Evolutionary conservation across 257 asterid genomes (phyloP).

Genomic region (Rauvolfia tetraphylla): DNA sequence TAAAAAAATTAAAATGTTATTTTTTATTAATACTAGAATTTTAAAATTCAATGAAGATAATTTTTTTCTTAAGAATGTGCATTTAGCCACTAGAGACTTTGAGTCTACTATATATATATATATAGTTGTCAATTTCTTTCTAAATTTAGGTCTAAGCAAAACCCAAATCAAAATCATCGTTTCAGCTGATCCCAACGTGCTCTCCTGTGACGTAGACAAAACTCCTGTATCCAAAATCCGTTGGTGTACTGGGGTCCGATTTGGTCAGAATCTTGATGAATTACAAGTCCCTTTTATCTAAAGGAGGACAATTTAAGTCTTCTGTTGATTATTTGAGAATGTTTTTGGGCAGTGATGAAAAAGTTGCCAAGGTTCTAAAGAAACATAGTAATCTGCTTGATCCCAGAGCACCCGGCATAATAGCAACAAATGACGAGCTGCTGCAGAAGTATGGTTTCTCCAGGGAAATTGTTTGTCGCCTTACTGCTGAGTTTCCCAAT

Average conservation of each 20-base stretch:
- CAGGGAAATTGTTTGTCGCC: not conserved
- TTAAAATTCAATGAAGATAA: no score
- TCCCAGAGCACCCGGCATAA: not conserved
- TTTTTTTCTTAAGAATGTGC: no score
- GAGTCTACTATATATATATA: no score
- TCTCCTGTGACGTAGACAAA: constrained; percentile 17
- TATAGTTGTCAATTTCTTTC: constrained; percentile 22
- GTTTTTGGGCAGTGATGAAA: constrained; percentile 20
- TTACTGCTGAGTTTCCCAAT: no score
- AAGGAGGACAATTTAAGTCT: not conserved
- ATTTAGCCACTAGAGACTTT: no score
- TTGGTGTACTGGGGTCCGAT: constrained; percentile 21
- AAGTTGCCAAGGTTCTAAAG: constrained; percentile 12
- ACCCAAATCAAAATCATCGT: constrained; percentile 22
- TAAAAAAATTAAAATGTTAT: no score
- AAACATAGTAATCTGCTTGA: constrained; percentile 12
- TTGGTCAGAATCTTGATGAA: constrained; percentile 12
- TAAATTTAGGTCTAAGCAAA: constrained; percentile 20
- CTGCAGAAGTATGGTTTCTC: constrained; percentile 20
- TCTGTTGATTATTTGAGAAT: constrained; percentile 18
- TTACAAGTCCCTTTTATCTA: not conserved
- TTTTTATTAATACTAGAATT: no score
- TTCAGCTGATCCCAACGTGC: not conserved
- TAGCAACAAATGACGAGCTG: constrained; percentile 5
- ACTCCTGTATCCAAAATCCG: constrained; percentile 24